Evolutionary conservation across 2,329 filamentous ascomycete species (phyloP).

Genomic region (Exophiala xenobiotica): DNA sequence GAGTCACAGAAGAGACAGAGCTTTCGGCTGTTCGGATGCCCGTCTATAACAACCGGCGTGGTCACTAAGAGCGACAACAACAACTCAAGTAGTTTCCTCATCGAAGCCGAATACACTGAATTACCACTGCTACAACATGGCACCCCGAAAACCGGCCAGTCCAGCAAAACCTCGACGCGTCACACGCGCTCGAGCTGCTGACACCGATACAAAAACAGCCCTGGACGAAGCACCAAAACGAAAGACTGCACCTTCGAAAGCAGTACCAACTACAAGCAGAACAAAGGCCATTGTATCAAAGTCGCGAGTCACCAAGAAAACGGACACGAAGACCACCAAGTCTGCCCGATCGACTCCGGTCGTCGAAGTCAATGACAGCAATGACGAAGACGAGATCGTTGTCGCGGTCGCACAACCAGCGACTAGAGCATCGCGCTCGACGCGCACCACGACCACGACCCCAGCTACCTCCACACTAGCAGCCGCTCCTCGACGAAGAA

Average conservation of each 20-base stretch:
- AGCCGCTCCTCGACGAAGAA: conserved; percentile 29
- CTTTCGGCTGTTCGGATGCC: no score
- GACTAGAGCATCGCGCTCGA: conserved; percentile 10
- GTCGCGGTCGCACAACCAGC: conserved; percentile 3
- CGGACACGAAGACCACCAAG: conserved; percentile 8
- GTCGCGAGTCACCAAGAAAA: conserved; percentile 23
- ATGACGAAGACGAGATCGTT: conserved; percentile 12
- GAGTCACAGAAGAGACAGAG: no score
- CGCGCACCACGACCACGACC: conserved; percentile 2
- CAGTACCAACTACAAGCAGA: conserved; percentile 22
- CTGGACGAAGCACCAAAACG: conserved; percentile 19
- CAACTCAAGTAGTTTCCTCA: neutral
- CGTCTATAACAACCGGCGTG: no score
- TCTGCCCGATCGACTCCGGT: conserved; percentile 2
- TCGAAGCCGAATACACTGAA: no score
- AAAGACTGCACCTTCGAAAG: conserved; percentile 10
- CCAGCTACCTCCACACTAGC: conserved; percentile 15
- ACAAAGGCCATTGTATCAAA: conserved; percentile 28
- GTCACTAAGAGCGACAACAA: no score
- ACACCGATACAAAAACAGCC: conserved; percentile 2
- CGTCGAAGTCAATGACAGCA: neutral
- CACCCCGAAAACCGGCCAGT: conserved; percentile 29
- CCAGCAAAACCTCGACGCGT: conserved; percentile 34
- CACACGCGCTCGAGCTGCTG: conserved; percentile 35
- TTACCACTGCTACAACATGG: no score